phyloP scores from a whole-genome alignment of 2,329 filamentous ascomycete species.

The Penicillium thymicola region DNA sequence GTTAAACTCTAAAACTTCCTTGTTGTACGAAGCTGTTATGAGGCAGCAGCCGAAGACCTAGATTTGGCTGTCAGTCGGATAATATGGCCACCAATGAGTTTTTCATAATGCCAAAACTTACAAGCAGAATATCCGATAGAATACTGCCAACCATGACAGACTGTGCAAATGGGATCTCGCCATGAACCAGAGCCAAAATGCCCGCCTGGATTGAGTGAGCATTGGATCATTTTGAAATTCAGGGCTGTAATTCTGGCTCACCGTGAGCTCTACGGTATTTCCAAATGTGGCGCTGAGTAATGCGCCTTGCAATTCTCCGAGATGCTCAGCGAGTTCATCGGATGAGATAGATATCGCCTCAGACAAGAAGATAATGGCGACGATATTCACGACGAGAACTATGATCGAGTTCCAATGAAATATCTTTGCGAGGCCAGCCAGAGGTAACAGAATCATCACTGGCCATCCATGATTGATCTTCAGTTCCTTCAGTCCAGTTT shows the following conservation, averaged over 20 bases:
- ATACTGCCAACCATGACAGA: conserved; percentile 89
- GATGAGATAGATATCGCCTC: conserved; percentile 9
- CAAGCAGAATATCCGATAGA: conserved; percentile 80
- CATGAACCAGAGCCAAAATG: conserved; percentile 74
- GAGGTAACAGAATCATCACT: conserved; percentile 5
- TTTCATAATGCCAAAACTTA: not conserved
- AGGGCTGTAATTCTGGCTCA: not conserved
- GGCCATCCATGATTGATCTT: not conserved
- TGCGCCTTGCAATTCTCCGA: conserved; percentile 13
- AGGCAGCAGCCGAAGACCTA: conserved; percentile 66
- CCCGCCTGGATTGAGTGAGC: conserved; percentile 52
- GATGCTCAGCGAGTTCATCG: conserved; percentile 6
- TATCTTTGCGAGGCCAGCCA: conserved; percentile 6
- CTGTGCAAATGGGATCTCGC: conserved; percentile 84
- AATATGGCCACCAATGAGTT: not conserved
- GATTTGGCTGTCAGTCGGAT: not conserved
- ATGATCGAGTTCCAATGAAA: conserved; percentile 10
- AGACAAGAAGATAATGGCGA: conserved; percentile 8
- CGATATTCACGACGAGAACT: conserved; percentile 10
- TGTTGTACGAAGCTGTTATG: conserved; percentile 63
- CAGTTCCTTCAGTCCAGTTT: not conserved
- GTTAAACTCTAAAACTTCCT: conserved; percentile 58
- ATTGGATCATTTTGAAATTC: not conserved
- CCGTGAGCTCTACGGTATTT: conserved; percentile 13
- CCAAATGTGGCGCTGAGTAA: conserved; percentile 12